phyloP scores from a whole-genome alignment of 2,329 filamentous ascomycete species.

The Periglandula ipomoeae region DNA sequence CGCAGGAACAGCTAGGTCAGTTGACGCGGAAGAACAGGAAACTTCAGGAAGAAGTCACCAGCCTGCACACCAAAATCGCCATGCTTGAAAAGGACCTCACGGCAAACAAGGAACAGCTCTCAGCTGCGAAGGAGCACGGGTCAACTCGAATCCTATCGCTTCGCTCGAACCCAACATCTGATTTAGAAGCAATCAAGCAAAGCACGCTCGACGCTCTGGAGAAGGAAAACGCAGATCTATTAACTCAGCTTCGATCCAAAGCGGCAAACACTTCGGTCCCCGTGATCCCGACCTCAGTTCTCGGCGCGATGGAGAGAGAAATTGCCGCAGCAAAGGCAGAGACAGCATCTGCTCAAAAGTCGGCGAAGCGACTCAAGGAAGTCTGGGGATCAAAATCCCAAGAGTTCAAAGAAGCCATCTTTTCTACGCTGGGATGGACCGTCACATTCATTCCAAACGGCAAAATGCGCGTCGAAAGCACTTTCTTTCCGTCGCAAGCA shows the following conservation, averaged over 20 bases:
- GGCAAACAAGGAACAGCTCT: slow-evolving; percentile 64
- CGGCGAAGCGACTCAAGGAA: slow-evolving; percentile 76
- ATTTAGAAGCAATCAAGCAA: slow-evolving; percentile 76
- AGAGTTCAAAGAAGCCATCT: slow-evolving; percentile 93
- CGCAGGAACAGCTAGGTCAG: slow-evolving; percentile 67
- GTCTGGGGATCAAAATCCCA: slow-evolving; percentile 86
- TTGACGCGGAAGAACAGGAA: slow-evolving; percentile 81
- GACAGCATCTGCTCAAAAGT: slow-evolving; percentile 68
- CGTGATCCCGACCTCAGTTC: slow-evolving; percentile 65
- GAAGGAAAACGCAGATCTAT: slow-evolving; percentile 75
- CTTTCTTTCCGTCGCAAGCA: slow-evolving; percentile 64
- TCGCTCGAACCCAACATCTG: slow-evolving; percentile 83
- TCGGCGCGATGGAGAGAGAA: slow-evolving; percentile 67
- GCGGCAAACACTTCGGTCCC: slow-evolving; percentile 36
- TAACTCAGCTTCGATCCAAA: slow-evolving; percentile 55
- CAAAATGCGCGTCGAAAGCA: slow-evolving; percentile 81
- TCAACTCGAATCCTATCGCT: slow-evolving; percentile 78
- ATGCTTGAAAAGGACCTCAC: slow-evolving; percentile 68
- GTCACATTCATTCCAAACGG: slow-evolving; percentile 96
- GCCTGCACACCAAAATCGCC: slow-evolving; percentile 59
- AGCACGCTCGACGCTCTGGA: slow-evolving; percentile 68
- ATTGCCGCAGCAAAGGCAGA: slow-evolving; percentile 62
- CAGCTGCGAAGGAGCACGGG: slow-evolving; percentile 53
- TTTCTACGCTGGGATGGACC: slow-evolving; percentile 85
- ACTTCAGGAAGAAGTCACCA: slow-evolving; percentile 67